These are phyloP conservation scores for Fusarium tricinctum DNA, from an alignment of 2,329 filamentous ascomycete genomes.

Conservation along the genomic window DNA sequence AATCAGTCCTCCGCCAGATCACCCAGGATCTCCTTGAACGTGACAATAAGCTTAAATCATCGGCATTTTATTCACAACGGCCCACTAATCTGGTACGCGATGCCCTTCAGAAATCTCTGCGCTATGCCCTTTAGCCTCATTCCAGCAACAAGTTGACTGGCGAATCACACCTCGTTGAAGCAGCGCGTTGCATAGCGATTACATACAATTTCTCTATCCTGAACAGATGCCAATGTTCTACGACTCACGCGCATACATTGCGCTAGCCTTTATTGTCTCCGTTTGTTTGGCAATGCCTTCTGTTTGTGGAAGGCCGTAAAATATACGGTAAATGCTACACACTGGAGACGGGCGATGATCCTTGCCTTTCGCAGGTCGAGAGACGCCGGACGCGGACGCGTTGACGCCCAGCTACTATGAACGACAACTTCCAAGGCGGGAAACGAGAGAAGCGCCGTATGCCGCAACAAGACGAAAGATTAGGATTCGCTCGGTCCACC, in stretches of 20 bases:
- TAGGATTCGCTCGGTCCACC: conserved; percentile 19
- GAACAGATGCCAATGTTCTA: conserved; percentile 7
- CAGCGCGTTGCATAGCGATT: conserved; percentile 19
- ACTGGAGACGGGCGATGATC: conserved; percentile 28
- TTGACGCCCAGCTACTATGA: conserved; percentile 27
- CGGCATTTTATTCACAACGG: conserved; percentile 30
- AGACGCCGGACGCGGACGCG: conserved; percentile 39
- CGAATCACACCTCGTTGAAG: conserved; percentile 24
- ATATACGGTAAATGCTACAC: conserved; percentile 11
- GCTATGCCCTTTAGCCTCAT: conserved; percentile 36
- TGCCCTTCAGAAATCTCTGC: conserved; percentile 29
- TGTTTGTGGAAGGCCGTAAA: conserved; percentile 9
- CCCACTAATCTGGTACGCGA: conserved; percentile 32
- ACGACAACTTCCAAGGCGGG: conserved; percentile 17
- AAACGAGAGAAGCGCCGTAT: conserved; percentile 34
- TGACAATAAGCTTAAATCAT: conserved; percentile 51
- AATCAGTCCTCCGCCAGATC: conserved; percentile 37
- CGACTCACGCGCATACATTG: conserved; percentile 31
- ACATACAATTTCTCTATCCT: conserved; percentile 19
- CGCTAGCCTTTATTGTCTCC: conserved; percentile 26
- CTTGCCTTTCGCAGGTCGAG: conserved; percentile 28
- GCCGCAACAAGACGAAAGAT: conserved; percentile 29
- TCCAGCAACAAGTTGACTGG: conserved; percentile 1
- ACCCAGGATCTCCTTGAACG: conserved; percentile 38
- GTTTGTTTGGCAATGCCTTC: conserved; percentile 23